Evolutionary conservation across 352 stramenopile genomes (phyloP).

Genomic region (Pilasporangium apinafurcum): DNA sequence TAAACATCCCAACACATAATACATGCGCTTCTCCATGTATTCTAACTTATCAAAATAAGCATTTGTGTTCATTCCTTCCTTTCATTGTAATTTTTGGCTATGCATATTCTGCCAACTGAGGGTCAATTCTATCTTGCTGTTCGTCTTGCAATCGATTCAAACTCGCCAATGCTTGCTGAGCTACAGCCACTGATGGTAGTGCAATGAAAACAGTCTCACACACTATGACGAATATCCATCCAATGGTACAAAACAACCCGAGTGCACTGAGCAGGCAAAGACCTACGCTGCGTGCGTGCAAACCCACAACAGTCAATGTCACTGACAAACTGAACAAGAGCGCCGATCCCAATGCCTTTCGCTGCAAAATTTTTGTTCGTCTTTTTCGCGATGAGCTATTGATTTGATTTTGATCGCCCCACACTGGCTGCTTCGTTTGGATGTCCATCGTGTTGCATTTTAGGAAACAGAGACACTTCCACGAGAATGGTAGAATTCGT

Average conservation of each 20-base stretch:
- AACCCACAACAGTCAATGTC: not conserved
- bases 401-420: no score
- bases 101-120: not conserved
- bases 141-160: not conserved
- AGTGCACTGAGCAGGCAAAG: slow-evolving; percentile 2
- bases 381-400: no score
- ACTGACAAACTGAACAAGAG: not conserved
- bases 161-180: not conserved
- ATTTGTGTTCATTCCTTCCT: no score
- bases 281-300: not conserved
- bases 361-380: no score
- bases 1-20: slow-evolving; percentile 9
- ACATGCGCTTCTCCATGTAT: slow-evolving; percentile 5
- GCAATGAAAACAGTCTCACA: not conserved
- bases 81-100: no score
- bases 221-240: slow-evolving; percentile 3
- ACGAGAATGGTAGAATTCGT: no score
- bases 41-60: not conserved
- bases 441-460: no score
- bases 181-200: slow-evolving; percentile 1
- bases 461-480: no score
- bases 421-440: no score
- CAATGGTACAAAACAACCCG: slow-evolving; percentile 1
- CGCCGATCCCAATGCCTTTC: not conserved
- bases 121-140: not conserved